These are phyloP conservation scores for Staphylotrichum tortipilum DNA, from an alignment of 495 filamentous ascomycete genomes.

Conservation along the genomic window DNA sequence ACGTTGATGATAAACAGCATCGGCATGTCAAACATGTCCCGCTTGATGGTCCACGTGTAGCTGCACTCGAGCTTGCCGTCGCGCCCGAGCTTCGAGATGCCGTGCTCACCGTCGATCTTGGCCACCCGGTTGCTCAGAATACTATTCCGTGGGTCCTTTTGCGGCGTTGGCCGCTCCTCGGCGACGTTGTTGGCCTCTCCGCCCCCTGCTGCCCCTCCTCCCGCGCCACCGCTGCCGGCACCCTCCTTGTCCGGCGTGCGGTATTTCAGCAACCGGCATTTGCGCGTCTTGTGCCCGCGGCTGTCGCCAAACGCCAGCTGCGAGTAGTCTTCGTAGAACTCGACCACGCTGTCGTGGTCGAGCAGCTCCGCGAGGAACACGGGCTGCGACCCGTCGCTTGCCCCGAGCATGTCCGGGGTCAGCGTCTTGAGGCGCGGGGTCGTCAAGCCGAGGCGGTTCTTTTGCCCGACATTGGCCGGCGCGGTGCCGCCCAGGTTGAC, in stretches of 20 bases:
- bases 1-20: conserved; percentile 98
- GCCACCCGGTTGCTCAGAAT: conserved; percentile 45
- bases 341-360: conserved; percentile 84
- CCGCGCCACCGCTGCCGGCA: too few relatives aligned
- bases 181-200: conserved; percentile 18
- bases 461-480: conserved; percentile 24
- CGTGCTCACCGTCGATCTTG: conserved; percentile 66
- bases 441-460: conserved; percentile 32
- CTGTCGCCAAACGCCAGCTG: conserved; percentile 84
- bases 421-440: conserved; percentile 39
- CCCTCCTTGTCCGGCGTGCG: conserved; percentile 51
- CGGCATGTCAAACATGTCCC: conserved; percentile 96
- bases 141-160: conserved; percentile 38
- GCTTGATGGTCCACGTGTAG: conserved; percentile 92
- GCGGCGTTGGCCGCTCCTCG: conserved; percentile 25
- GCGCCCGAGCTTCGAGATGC: conserved; percentile 65
- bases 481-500: conserved; percentile 54
- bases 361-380: conserved; percentile 87
- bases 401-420: conserved; percentile 23
- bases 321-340: conserved; percentile 95
- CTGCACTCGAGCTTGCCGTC: conserved; percentile 91
- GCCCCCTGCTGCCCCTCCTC: too few relatives aligned
- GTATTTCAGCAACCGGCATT: conserved; percentile 86
- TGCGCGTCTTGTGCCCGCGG: conserved; percentile 69
- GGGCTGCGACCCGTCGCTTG: conserved; percentile 46